Base-by-base conservation (phyloP, 2,329 filamentous ascomycete genomes). In the Colletotrichum somersetense region DNA sequence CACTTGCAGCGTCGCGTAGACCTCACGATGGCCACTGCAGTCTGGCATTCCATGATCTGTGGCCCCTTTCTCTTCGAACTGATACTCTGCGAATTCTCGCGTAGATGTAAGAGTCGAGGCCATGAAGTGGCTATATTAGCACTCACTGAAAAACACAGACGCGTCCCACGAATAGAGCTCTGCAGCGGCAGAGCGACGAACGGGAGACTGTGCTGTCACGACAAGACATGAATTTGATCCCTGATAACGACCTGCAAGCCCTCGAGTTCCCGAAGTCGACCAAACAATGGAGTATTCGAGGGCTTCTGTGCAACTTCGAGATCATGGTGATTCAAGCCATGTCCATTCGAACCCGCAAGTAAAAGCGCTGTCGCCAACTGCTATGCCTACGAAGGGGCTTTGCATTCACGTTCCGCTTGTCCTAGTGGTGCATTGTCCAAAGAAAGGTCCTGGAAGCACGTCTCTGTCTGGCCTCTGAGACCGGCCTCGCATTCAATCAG, bases 121-220 rank as follows among this genome's bases (percentile, higher is more conserved):
- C 33, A 57, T 40, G 6, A 4, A 40, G 11, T 23, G n/a, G 12
- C 23, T 23, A 11, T 4, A 8, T 14, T 23, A 11, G n/a, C n/a
- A 42, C 42, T 26, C 6, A 3, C 20, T 58, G 35, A 58, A n/a
- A n/a, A n/a, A 42, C 6, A 26, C 12, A 40, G 55, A 11, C 12
- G 35, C n/a, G 23, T 58, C 35, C 16, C 35, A 18, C 5, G 35
- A 23, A 40, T 57, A 38, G 20, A 65, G 46, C 55, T 55, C 66
- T 26, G 7, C 53, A 16, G 33, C 53, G 33, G 20, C 33, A 57
- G 30, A 57, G 33, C 48, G 44, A 23, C 48, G 10, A 35, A 20
- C 56, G 40, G 56, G 62, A 70, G 62, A 48, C 46, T 66, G 48
- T 62, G 67, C 62, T 40, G 46, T 53, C 14, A 8, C 23, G 30